A percentile compares a stretch with the other conserved stretches of the same genome.
Conservation (phyloP, 805 yeast genomes). For the Novakomyces olei region DNA sequence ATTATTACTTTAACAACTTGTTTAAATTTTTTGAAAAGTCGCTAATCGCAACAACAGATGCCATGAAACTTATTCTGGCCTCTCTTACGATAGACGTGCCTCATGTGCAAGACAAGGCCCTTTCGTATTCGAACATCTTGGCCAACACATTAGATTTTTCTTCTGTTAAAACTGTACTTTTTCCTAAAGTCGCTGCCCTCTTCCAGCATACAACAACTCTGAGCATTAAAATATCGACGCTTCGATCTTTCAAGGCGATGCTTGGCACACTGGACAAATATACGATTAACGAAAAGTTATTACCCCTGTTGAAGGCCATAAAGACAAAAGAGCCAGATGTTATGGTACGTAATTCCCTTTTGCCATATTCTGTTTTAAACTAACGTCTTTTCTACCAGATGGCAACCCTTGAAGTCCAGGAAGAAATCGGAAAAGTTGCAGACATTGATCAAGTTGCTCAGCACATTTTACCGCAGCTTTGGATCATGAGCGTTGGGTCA, state of each 20-base stretch:
- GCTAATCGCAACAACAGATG: too few relatives aligned
- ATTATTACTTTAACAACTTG: slow-evolving; percentile 13
- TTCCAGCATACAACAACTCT: slow-evolving; percentile 72
- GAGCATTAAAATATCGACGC: slow-evolving; percentile 31
- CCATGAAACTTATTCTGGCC: slow-evolving; percentile 23
- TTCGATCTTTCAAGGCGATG: neutral
- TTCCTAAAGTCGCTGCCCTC: slow-evolving; percentile 47
- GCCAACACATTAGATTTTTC: slow-evolving; percentile 37
- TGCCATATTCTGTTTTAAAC: too few relatives aligned
- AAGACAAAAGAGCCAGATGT: slow-evolving; percentile 56
- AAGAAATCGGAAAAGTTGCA: slow-evolving; percentile 17
- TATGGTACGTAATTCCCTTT: too few relatives aligned
- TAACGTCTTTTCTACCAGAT: too few relatives aligned
- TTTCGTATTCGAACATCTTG: slow-evolving; percentile 22
- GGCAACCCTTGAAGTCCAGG: slow-evolving; percentile 25
- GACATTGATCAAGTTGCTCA: slow-evolving; percentile 30
- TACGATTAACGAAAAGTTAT: slow-evolving; percentile 15
- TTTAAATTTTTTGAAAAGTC: neutral
- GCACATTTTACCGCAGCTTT: slow-evolving; percentile 31
- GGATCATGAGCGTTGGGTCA: slow-evolving; percentile 27
- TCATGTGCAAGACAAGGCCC: slow-evolving; percentile 31
- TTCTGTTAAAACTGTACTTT: slow-evolving; percentile 47
- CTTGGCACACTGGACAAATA: neutral
- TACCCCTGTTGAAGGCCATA: slow-evolving; percentile 58
- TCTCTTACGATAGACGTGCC: slow-evolving; percentile 16